A percentile compares a stretch with the other conserved stretches of the same genome.
Conservation (phyloP, 129 eudicot genomes). For the Escallonia herrerae region DNA sequence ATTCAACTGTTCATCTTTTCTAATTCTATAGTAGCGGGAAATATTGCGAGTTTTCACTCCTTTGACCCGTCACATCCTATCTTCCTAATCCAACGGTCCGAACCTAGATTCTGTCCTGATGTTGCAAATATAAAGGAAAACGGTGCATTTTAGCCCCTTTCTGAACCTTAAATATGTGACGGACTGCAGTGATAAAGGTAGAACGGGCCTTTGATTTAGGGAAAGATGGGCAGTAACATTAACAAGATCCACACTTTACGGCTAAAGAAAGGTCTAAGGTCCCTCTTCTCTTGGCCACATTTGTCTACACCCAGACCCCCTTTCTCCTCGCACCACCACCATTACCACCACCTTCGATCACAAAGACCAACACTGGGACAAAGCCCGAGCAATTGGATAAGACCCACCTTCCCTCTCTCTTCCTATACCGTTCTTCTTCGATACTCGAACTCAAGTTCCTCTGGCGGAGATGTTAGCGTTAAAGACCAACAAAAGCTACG, state of each 20-base stretch:
- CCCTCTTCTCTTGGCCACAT: constrained; percentile 17
- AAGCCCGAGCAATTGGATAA: constrained; percentile 4
- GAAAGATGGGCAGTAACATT: not conserved
- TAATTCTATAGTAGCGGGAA: too few species aligned
- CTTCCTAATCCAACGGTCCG: too few species aligned
- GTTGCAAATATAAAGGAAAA: too few species aligned
- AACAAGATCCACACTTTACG: not conserved
- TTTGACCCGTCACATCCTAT: too few species aligned
- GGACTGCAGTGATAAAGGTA: too few species aligned
- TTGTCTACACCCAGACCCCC: not conserved
- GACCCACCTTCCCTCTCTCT: constrained; percentile 13
- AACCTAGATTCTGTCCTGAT: too few species aligned
- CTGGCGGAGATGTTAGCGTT: constrained; percentile 9
- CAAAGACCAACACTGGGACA: constrained; percentile 4
- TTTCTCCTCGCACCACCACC: constrained; percentile 1
- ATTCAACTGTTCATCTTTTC: too few species aligned
- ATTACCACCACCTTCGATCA: constrained; percentile 17
- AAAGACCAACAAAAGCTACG: constrained; percentile 7
- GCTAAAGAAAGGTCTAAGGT: constrained; percentile 3
- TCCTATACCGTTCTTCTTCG: not conserved
- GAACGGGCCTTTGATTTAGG: too few species aligned
- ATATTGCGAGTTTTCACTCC: too few species aligned
- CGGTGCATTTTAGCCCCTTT: too few species aligned
- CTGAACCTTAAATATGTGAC: too few species aligned
- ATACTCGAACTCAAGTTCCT: constrained; percentile 11